phyloP scores from a whole-genome alignment of 805 yeast genomes.

The Wickerhamomyces bisporus region DNA sequence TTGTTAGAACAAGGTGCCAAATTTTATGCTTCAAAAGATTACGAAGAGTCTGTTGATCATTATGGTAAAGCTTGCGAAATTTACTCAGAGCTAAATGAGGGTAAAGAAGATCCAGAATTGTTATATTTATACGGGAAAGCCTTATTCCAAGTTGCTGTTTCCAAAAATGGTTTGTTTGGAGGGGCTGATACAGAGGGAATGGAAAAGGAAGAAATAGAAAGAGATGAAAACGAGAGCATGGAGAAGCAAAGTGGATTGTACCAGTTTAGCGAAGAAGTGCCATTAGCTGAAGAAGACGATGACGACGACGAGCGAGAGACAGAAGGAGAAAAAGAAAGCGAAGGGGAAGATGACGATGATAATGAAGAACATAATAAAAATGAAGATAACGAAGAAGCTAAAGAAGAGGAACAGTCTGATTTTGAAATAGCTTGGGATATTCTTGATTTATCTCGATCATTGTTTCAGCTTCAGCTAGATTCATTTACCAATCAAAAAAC shows the following conservation, averaged over 20 bases:
- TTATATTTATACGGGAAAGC: slow-evolving; percentile 76
- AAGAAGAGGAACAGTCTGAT: slow-evolving; percentile 54
- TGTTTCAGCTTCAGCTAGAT: slow-evolving; percentile 41
- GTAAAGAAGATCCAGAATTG: slow-evolving; percentile 69
- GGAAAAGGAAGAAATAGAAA: slow-evolving; percentile 23
- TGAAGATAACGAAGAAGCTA: slow-evolving; percentile 21
- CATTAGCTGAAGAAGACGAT: slow-evolving; percentile 30
- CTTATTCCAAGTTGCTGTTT: slow-evolving; percentile 69
- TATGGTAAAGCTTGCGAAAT: slow-evolving; percentile 72
- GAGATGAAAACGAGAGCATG: slow-evolving; percentile 23
- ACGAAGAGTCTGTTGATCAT: slow-evolving; percentile 59
- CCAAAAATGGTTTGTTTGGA: slow-evolving; percentile 73
- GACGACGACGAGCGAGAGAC: slow-evolving; percentile 15
- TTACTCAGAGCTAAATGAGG: slow-evolving; percentile 41
- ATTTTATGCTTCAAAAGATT: slow-evolving; percentile 58
- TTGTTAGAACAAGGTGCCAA: slow-evolving; percentile 59
- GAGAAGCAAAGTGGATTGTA: slow-evolving; percentile 20
- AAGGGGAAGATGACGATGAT: slow-evolving; percentile 21
- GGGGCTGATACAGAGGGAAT: slow-evolving; percentile 28
- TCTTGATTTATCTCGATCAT: slow-evolving; percentile 68
- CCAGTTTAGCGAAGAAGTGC: slow-evolving; percentile 34
- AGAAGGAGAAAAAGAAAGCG: slow-evolving; percentile 6
- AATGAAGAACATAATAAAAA: slow-evolving; percentile 18
- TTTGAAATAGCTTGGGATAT: slow-evolving; percentile 89
- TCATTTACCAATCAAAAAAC: slow-evolving; percentile 12